Evolutionary conservation across 441 rosid species (phyloP).

Genomic region (Jatropha multifida): DNA sequence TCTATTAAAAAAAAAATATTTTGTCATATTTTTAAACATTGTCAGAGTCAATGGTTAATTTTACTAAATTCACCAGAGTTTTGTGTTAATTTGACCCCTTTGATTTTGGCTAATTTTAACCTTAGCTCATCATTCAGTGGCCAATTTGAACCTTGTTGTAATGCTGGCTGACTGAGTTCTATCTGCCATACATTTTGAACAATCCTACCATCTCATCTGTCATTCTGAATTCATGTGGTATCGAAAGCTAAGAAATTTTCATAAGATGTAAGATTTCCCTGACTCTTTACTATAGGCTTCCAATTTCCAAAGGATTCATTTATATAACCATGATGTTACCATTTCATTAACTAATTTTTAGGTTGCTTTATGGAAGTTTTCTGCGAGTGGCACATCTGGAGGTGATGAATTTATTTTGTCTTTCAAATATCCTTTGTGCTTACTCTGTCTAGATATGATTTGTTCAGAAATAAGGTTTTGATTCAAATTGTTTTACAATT

Average conservation of each 20-base stretch:
- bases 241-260: background rate
- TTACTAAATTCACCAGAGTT: no score
- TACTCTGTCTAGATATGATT: conserved; percentile 1
- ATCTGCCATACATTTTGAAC: background rate
- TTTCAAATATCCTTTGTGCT: background rate
- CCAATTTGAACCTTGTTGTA: no score
- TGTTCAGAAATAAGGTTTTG: conserved; percentile 6
- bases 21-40: no score
- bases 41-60: no score
- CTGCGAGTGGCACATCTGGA: conserved; percentile 43
- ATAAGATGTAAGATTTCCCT: background rate
- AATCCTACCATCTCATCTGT: background rate
- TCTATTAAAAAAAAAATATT: no score
- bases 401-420: conserved; percentile 39
- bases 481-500: conserved; percentile 13
- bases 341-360: conserved; percentile 26
- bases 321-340: background rate
- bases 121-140: no score
- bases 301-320: background rate
- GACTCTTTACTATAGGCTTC: background rate
- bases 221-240: background rate
- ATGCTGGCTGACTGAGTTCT: background rate
- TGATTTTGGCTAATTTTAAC: no score
- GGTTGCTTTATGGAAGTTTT: conserved; percentile 98
- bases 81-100: no score